Conservation (phyloP, 2,329 filamentous ascomycete species). For the Neonectria magnoliae region DNA sequence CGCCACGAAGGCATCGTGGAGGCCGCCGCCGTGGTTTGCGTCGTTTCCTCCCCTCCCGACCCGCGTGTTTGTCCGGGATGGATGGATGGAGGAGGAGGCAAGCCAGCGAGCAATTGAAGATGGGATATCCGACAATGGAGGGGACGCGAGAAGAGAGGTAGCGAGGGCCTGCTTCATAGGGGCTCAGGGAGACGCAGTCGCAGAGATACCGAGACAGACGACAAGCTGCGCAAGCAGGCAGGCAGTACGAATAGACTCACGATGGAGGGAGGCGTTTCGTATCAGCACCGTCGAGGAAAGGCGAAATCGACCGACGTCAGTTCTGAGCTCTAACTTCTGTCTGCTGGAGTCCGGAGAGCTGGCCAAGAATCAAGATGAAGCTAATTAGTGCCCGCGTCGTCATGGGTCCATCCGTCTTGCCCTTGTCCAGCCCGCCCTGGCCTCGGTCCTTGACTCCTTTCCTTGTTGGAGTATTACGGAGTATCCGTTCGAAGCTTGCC, state of each 20-base stretch:
- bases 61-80: background rate
- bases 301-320: constrained; percentile 4
- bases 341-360: background rate
- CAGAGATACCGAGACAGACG: constrained; percentile 15
- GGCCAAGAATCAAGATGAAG: constrained; percentile 5
- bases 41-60: background rate
- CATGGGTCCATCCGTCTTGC: background rate
- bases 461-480: constrained; percentile 3
- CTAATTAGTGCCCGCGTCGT: constrained; percentile 14
- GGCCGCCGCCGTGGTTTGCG: constrained; percentile 12
- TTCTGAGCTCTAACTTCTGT: background rate
- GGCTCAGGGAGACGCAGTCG: background rate
- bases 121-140: background rate
- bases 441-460: constrained; percentile 1
- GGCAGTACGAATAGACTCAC: no score
- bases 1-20: background rate
- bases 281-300: constrained; percentile 7
- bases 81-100: background rate
- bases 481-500: constrained; percentile 5
- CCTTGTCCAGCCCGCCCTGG: constrained; percentile 7
- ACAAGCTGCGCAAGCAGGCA: background rate
- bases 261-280: background rate
- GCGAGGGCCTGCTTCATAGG: background rate
- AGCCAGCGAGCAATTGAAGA: constrained; percentile 5
- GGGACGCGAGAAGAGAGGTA: background rate